Evolutionary conservation across 1,284 basidiomycete genomes (phyloP).

Genomic region (Cerioporus squamosus): DNA sequence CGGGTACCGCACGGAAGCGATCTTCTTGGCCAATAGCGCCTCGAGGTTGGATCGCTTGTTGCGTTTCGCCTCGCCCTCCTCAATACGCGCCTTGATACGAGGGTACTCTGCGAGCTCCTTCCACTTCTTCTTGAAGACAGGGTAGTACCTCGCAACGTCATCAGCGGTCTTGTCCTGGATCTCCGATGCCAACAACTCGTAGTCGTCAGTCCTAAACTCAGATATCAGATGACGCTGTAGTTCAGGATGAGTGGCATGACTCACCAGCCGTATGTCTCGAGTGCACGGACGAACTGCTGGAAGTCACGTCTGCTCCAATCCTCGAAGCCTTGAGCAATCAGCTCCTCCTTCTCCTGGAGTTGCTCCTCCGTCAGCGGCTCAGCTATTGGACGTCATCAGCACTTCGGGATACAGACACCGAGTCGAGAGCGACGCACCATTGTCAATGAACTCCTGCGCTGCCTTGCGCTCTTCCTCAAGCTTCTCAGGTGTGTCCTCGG

Average conservation of each 20-base stretch:
- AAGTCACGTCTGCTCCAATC: conserved; percentile 94
- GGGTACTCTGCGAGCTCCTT: conserved; percentile 84
- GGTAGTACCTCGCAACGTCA: conserved; percentile 83
- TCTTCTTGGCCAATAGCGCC: conserved; percentile 77
- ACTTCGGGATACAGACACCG: neutral
- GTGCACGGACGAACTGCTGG: conserved; percentile 86
- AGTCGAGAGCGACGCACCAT: conserved; percentile 47
- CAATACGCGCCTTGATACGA: conserved; percentile 81
- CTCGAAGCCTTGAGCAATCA: conserved; percentile 82
- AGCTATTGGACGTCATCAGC: conserved; percentile 48
- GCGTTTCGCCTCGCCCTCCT: conserved; percentile 85
- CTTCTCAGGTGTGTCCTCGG: conserved; percentile 82
- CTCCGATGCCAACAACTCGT: conserved; percentile 81
- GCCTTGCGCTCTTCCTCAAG: conserved; percentile 82
- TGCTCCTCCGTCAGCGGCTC: conserved; percentile 91
- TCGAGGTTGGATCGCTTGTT: conserved; percentile 88
- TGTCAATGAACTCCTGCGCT: conserved; percentile 89
- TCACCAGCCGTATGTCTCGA: conserved; percentile 89
- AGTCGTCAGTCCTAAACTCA: conserved; percentile 64
- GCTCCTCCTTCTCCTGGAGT: conserved; percentile 76
- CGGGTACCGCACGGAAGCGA: conserved; percentile 81
- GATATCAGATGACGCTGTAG: conserved; percentile 3
- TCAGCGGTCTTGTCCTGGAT: conserved; percentile 87
- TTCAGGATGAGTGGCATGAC: conserved; percentile 24
- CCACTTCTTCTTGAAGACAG: conserved; percentile 91